A percentile compares a stretch with the other conserved stretches of the same genome.
Conservation (phyloP, 345 rosid genomes). For the Corchorus capsularis region DNA sequence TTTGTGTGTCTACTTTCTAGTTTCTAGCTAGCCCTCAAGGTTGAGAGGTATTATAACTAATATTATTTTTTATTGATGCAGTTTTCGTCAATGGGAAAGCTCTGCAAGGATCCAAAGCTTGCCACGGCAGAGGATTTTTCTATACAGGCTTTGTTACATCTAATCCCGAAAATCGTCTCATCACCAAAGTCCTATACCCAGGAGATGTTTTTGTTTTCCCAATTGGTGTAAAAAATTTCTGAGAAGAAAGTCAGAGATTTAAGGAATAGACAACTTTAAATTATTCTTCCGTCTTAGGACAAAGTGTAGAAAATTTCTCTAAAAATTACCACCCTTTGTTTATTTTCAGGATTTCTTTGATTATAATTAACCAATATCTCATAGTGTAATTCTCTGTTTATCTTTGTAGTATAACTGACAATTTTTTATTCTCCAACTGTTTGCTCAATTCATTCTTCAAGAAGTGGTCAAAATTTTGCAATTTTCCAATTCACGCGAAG, state of each 20-base stretch:
- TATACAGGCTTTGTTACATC: slow-evolving; percentile 12
- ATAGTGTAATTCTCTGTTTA: no score
- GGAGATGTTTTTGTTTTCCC: slow-evolving; percentile 38
- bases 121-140: slow-evolving; percentile 31
- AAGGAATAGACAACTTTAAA: no score
- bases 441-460: neutral
- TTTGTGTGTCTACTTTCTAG: no score
- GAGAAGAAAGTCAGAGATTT: no score
- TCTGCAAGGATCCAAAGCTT: slow-evolving; percentile 37
- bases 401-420: neutral
- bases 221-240: no score
- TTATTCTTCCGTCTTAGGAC: no score
- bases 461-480: neutral
- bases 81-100: slow-evolving; percentile 35
- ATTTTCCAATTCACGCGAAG: neutral
- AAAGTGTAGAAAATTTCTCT: no score
- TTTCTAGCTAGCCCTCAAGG: no score
- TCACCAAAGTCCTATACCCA: slow-evolving; percentile 22
- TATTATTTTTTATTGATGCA: slow-evolving; percentile 8
- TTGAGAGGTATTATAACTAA: no score
- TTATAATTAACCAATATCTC: no score
- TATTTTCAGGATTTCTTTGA: no score
- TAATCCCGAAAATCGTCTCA: slow-evolving; percentile 20
- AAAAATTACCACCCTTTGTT: no score
- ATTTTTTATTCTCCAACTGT: neutral